Percentiles rank a stretch among this genome's conserved stretches.
Conservation (phyloP, 495 filamentous ascomycete genomes). For the Podospora pseudoanserina region DNA sequence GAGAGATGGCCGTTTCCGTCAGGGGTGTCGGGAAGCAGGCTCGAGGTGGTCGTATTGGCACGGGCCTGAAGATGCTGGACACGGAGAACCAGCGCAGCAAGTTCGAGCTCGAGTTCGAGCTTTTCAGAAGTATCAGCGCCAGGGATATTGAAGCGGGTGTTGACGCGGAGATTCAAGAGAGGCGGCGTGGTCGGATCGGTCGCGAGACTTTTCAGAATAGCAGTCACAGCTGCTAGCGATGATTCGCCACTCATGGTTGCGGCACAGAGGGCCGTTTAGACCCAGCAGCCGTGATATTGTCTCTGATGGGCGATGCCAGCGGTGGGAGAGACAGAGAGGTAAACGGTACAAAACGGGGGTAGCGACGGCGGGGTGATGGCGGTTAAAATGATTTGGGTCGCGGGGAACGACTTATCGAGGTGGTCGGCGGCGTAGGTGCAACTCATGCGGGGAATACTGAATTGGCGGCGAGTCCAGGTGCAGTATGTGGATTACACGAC, state of each 20-base stretch:
- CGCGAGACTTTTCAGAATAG: slow-evolving; percentile 61
- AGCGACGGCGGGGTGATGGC: background rate
- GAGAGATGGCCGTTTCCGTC: slow-evolving; percentile 53
- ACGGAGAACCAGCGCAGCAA: slow-evolving; percentile 62
- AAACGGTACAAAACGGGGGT: background rate
- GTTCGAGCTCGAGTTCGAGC: slow-evolving; percentile 63
- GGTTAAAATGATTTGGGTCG: slow-evolving; percentile 1
- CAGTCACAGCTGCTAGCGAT: slow-evolving; percentile 58
- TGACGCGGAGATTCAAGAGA: slow-evolving; percentile 22
- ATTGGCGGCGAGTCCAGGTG: background rate
- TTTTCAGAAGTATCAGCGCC: slow-evolving; percentile 62
- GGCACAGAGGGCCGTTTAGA: slow-evolving; percentile 16
- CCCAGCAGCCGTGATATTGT: slow-evolving; percentile 1
- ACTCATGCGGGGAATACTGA: slow-evolving; percentile 1
- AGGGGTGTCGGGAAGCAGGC: slow-evolving; percentile 60
- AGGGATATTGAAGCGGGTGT: slow-evolving; percentile 55
- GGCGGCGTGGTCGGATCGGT: slow-evolving; percentile 37
- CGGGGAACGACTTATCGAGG: background rate
- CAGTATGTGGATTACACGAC: background rate
- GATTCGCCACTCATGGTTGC: slow-evolving; percentile 56
- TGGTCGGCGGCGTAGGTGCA: background rate
- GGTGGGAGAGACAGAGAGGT: background rate
- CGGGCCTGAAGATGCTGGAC: slow-evolving; percentile 67
- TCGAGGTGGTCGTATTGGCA: slow-evolving; percentile 52
- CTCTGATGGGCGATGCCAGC: background rate